Evolutionary conservation across 306 rosid species (phyloP).

Genomic region (Malus fusca): DNA sequence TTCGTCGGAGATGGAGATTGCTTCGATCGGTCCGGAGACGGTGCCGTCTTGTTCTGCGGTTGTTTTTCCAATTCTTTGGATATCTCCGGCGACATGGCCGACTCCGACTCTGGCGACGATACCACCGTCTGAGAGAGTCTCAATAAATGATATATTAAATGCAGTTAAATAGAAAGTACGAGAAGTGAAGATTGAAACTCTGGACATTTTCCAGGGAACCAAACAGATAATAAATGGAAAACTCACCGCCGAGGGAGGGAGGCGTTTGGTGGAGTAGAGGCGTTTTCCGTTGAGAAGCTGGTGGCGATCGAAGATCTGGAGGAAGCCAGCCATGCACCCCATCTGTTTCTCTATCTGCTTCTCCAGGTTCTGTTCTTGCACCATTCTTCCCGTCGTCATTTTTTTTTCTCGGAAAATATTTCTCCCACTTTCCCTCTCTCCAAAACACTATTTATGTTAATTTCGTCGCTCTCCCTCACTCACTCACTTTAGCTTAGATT

Average conservation of each 20-base stretch:
- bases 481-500: background rate
- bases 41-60: conserved; percentile 12
- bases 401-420: conserved; percentile 21
- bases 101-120: conserved; percentile 29
- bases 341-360: conserved; percentile 78
- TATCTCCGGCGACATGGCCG: conserved; percentile 17
- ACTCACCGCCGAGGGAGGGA: conserved; percentile 52
- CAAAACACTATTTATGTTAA: background rate
- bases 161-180: background rate
- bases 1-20: conserved; percentile 12
- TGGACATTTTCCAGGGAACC: background rate
- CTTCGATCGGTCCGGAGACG: conserved; percentile 47
- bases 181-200: background rate
- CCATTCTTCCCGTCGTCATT: conserved; percentile 51
- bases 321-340: conserved; percentile 98
- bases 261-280: conserved; percentile 53
- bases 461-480: background rate
- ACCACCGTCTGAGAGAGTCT: conserved; percentile 20
- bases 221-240: background rate
- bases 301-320: conserved; percentile 84
- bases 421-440: background rate
- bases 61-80: conserved; percentile 25
- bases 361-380: conserved; percentile 62
- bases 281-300: conserved; percentile 72
- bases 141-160: background rate